Conservation (phyloP, 257 asterid genomes). For the Solanum corneliomulleri region DNA sequence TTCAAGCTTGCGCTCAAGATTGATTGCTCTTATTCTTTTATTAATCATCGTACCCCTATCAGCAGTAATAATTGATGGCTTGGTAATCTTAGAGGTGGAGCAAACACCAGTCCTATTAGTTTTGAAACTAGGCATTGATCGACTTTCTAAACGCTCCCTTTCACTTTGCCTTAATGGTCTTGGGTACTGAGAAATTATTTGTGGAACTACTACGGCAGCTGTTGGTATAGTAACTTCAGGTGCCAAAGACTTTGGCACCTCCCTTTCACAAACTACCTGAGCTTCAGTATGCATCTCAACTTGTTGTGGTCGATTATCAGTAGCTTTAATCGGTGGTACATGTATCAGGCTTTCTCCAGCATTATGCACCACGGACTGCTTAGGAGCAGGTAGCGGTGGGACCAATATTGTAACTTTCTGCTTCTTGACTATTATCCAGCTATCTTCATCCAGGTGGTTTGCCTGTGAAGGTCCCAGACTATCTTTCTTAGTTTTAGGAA, state of each 20-base stretch:
- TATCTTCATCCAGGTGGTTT: constrained; percentile 25
- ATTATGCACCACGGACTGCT: constrained; percentile 12
- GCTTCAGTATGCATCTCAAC: constrained; percentile 11
- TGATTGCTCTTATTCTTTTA: constrained; percentile 47
- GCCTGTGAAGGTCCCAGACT: constrained; percentile 9
- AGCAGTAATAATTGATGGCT: constrained; percentile 19
- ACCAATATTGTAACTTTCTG: constrained; percentile 69
- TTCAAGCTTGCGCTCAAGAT: constrained; percentile 52
- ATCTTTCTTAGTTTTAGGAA: constrained; percentile 28
- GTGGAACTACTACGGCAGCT: constrained; percentile 12
- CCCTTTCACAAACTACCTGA: constrained; percentile 22
- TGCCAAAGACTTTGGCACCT: constrained; percentile 23
- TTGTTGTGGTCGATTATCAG: constrained; percentile 8
- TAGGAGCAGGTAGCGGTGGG: constrained; percentile 54
- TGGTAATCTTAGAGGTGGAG: constrained; percentile 12
- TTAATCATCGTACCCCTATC: constrained; percentile 24
- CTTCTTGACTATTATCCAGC: constrained; percentile 75
- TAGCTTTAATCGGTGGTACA: constrained; percentile 14
- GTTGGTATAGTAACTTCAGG: constrained; percentile 19
- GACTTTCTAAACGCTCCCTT: constrained; percentile 18
- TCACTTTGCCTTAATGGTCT: constrained; percentile 16
- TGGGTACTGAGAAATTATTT: constrained; percentile 14
- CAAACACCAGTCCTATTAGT: constrained; percentile 1
- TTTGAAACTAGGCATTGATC: constrained; percentile 15
- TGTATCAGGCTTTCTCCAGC: constrained; percentile 21